Evolutionary conservation across 495 filamentous ascomycete species (phyloP), one percentile per base, ranked within the genome.

Genomic region (Lasiosphaeris hirsuta): DNA sequence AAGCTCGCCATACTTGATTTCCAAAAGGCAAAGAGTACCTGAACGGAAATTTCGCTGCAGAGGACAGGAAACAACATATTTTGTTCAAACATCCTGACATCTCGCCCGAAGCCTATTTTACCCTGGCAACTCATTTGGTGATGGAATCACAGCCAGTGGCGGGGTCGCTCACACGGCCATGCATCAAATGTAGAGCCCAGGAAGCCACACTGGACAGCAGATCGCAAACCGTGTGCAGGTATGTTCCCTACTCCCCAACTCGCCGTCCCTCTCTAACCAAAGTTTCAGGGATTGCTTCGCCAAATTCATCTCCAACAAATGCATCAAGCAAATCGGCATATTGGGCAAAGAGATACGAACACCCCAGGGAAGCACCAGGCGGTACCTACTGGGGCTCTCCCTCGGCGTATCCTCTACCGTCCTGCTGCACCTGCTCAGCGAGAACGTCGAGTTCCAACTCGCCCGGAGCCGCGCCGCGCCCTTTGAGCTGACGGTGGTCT

Each of bases 401-500:
- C 84, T 90, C 59, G 94, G 95, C 0, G 76, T 89, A 3, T 94
- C 88, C 8, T 97, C 93, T 0, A 79, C 85, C n/a, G 78, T 82
- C 7, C 74, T 98, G 18, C 71, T 97, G 33, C 81, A 92, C 64
- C 77, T 97, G 14, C 74, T 97, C 14, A 80, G 88, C 63, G 65
- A 78, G 39, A 89, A 90, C 63, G 70, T 90, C 37, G 72, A 82
- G 58, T 74, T 69, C 34, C 86, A 89, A 69, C 74, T 76, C 3
- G 67, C 76, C 33, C 79, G 79, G 45, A 73, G 76, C 56, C 75
- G 78, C 17, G 73, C 81, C 36, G 75, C 80, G 13, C 81, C 84
- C 3, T 96, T 86, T 62, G 78, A 82, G 11, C 66, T 96, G 6
- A 73, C 81, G 54, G 79, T 92, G 4, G 72, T 94, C 0, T 79